Evolutionary conservation across 192 early-diverging fungal species (phyloP), one percentile per base, ranked within the genome.

Genomic region (Gonapodya prolifera): DNA sequence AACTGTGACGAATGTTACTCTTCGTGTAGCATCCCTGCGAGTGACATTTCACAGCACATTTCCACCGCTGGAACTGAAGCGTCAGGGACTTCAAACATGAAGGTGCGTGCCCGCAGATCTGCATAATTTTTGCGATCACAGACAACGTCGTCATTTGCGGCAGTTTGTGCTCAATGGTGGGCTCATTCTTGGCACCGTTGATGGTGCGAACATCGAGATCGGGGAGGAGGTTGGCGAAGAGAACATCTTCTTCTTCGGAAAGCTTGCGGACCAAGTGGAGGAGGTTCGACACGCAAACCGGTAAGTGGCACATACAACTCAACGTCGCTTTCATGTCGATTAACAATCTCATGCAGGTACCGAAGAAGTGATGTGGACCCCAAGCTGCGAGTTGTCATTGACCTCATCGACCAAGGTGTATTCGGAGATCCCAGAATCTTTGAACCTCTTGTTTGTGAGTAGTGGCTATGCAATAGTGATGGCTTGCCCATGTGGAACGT

Each of bases 41-140:
- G 93, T 79, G 97, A 99, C 85, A 95, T 99, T 77, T 99, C 97
- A 69, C 96, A 99, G 88, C 97, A 99, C 85, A 99, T 99, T 82
- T 99, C 97, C 31, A 98, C 96, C 1, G 97, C 97, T 23, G 97
- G 97, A 77, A 99, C 96, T 13, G 97, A 99, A 84, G 97, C 96
- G 28, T 97, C 96, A 28, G 97, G 97, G 70, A 99, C 97, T 2
- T 97, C 96, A 28, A 99, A 99, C 88, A 99, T 99, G 82, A 82
- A 77, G 23, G 80, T 0, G 8, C 75, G 29, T 13, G 45, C 23
- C 8, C 45, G 8, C 45, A 8, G 45, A 16, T 61, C 45, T 8
- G 23, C 8, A 61, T 16, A 8, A 23, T 16, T 61, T 61, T 61
- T 61, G 45, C 45, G 29, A 80, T 32, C 69, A 2, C 79, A 30